Evolutionary conservation across 1,284 basidiomycete genomes (phyloP), one percentile per base, ranked within the genome.

Genomic region (Gastroboletus turbinatus): DNA sequence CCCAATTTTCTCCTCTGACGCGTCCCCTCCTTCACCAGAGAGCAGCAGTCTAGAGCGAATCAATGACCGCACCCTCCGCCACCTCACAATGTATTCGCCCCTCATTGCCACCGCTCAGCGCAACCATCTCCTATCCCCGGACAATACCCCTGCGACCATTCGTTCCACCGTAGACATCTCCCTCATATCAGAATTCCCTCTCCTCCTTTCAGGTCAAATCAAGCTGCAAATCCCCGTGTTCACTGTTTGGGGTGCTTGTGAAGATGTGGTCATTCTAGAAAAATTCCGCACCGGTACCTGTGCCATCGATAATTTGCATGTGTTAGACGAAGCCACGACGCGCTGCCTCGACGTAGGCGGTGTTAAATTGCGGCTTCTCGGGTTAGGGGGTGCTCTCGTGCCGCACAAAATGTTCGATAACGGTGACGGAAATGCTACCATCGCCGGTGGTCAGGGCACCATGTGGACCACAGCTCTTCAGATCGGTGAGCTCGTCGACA

Each of bases 401-500:
- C 85, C 89, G 25, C 96, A 98, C 81, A 98, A 98, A 77, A 86
- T 99, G 77, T 99, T 98, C 73, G 92, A 97, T 81, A 96, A 95
- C 62, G 94, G 97, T 1, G 93, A 96, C 52, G 96, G 96, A 2
- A 85, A 80, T 47, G 96, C 94, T 3, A 98, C 96, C 13, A 98
- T 99, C 61, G 96, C 97, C 0, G 97, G 97, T 44, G 96, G 94
- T 1, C 92, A 94, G 69, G 97, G 97, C 29, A 98, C 96, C 23
- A 98, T 98, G 90, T 99, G 97, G 97, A 94, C 94, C 0, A 99
- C 96, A 0, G 92, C 94, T 6, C 82, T 99, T 27, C 97, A 99
- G 74, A 92, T 99, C 43, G 97, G 97, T 60, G 96, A 99, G 74
- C 87, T 99, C 43, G 88, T 99, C 54, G 97, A 99, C 74, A 98